Conservation (phyloP, 164 flowering plant species). For the Magnolia officinalis region DNA sequence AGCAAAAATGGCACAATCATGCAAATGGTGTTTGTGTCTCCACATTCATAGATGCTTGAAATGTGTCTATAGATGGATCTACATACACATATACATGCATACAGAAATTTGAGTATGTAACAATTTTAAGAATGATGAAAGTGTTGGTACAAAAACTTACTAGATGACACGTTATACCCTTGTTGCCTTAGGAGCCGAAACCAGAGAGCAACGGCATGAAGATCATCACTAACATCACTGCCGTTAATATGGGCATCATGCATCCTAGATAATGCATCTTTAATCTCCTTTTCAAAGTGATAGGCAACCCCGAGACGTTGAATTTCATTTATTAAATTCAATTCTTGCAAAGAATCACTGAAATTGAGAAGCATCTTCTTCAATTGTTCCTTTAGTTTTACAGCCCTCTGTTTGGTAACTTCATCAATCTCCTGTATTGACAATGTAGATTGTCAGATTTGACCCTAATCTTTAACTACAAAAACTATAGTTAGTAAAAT, state of each 20-base stretch:
- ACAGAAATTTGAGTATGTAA: no score
- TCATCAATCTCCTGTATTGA: conserved; percentile 6
- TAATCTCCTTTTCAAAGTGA: conserved; percentile 31
- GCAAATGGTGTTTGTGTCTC: neutral
- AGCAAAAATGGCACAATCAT: neutral
- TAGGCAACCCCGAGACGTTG: conserved; percentile 29
- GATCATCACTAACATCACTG: neutral
- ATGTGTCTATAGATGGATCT: no score
- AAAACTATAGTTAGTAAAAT: no score
- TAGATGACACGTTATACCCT: conserved; percentile 10
- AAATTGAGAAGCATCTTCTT: neutral
- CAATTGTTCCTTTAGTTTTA: conserved; percentile 13
- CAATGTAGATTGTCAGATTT: neutral
- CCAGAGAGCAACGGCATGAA: conserved; percentile 20
- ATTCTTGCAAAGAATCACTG: neutral
- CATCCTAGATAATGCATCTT: neutral
- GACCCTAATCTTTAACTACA: neutral
- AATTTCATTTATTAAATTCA: conserved; percentile 22
- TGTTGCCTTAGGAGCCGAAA: conserved; percentile 28
- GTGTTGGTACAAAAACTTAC: neutral
- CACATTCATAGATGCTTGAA: neutral
- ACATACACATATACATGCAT: no score
- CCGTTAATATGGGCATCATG: neutral
- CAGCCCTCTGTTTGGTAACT: neutral
- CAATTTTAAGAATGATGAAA: no score